phyloP scores from a whole-genome alignment of 2,329 filamentous ascomycete genomes.

The Cytospora chrysosperma region DNA sequence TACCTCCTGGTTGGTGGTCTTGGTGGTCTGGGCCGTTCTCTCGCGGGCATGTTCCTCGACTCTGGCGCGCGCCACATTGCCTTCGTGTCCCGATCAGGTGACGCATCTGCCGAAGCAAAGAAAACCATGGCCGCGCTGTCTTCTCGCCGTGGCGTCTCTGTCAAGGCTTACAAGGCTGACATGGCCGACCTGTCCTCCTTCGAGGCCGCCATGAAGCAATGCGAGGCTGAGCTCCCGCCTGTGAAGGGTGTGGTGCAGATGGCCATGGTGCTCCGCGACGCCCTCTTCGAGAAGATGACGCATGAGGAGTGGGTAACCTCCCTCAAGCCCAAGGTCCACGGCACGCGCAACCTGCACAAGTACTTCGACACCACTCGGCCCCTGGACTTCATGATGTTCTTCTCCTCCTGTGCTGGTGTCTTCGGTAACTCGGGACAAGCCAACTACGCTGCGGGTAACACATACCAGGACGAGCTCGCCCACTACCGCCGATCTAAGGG shows the following conservation, averaged over 20 bases:
- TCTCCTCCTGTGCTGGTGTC: conserved; percentile 27
- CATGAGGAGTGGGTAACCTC: not conserved
- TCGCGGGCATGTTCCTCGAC: not conserved
- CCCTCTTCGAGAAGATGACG: conserved; percentile 4
- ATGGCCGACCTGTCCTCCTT: not conserved
- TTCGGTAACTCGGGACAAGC: conserved; percentile 28
- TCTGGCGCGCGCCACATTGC: conserved; percentile 7
- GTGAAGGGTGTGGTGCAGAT: conserved; percentile 21
- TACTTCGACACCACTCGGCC: not conserved
- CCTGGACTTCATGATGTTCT: conserved; percentile 8
- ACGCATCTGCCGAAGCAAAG: not conserved
- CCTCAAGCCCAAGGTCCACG: conserved; percentile 1
- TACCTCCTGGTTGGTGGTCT: conserved; percentile 11
- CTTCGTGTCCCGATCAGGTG: conserved; percentile 14
- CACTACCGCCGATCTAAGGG: conserved; percentile 9
- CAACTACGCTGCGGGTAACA: conserved; percentile 33
- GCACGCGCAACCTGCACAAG: not conserved
- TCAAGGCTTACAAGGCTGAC: not conserved
- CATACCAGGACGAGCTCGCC: conserved; percentile 31
- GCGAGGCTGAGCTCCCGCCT: not conserved
- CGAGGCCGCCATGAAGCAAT: not conserved
- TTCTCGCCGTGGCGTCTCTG: not conserved
- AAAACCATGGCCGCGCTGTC: not conserved
- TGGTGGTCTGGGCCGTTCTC: conserved; percentile 10
- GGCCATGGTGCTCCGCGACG: conserved; percentile 7